Evolutionary conservation across 164 flowering plant species (phyloP), one percentile per base, ranked within the genome.

Genomic region (Tetracentron sinense): DNA sequence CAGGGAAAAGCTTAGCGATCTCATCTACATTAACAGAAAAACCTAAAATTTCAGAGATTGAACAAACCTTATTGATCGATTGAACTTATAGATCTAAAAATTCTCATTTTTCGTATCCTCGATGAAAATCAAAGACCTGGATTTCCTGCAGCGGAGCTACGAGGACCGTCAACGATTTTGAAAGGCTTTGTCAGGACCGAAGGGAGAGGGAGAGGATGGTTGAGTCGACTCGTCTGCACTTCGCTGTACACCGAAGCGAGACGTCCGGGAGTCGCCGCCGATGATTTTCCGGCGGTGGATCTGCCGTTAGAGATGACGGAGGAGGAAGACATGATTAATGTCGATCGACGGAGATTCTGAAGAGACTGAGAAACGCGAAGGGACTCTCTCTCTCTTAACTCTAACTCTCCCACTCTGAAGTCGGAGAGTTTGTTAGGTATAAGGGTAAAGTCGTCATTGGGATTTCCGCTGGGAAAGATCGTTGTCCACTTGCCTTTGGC

Each of bases 1-100:
- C 56, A 1, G 98, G 98, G 31, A 94, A 94, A 4, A 94, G 79
- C 82, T 94, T 94, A 11, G 85, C 91, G 56, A 94, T 94, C 82
- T 93, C 98, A 72, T 83, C 98, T 92, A 71, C 56, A 70, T 38
- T n/a, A n/a, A n/a, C n/a, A n/a, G n/a, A 8, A 38, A 38, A 38
- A 4, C 44, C 44, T 38, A 38, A 38, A 38, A 1, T 16, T 38
- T 16, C 4, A 10, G 44, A 38, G 8, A 38, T 8, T n/a, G n/a
- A n/a, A n/a, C n/a, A n/a, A n/a, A n/a, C n/a, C n/a, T n/a, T n/a
- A n/a, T n/a, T n/a, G 44, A 38, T 38, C 44, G 49, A 22, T 42
- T 0, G n/a, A 57, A 42, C 7, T 16, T 14, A 56, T 19, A 31
- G 54, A 58, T n/a, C n/a, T n/a, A n/a, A n/a, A n/a, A n/a, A n/a